Base-by-base conservation (phyloP, 805 yeast genomes). In the Debaryomyces castellii region DNA sequence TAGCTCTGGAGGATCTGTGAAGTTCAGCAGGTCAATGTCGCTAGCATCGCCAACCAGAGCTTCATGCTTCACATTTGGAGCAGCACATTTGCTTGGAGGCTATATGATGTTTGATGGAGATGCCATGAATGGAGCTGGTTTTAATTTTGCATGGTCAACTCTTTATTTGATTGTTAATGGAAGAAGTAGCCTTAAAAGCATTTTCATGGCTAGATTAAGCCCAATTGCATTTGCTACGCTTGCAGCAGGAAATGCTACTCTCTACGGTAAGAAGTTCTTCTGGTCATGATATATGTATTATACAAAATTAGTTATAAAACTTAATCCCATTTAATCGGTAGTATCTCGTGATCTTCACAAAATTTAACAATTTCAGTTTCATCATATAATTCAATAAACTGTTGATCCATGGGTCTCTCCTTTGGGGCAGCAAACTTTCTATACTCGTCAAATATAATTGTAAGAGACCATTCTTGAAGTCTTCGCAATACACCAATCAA, bases 391-490 rank as follows among this genome's bases (percentile, higher is more conserved):
- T 94, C 99, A 48, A 92, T 92, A 58, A 92, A 87, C 63, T 92
- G 97, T 63, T 90, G 97, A 67, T 94, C 99, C 72, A 94, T 74
- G 12, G 97, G 96, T 52, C 99, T 76, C 46, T 90, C 94, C 65
- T 94, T 94, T 8, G 99, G 99, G 43, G 86, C 86, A 6, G 98
- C 96, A 70, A 90, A 94, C 57, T 92, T 78, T 48, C 99, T 73
- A 67, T 94, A 94, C 62, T 94, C 99, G 58, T 94, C 98, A 59
- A 94, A 90, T 16, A 92, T 94, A 82, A 92, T 87, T 1, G 96
- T 85, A 51, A 90, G 66, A 2, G 96, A 85, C 99, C 99, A 94
- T 49, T 84, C 82, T 60, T 92, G 98, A 43, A 91, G 67, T 55
- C 94, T 75, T 49, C 99, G 71, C 27, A 94, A 75, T 59, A 97